Base-by-base conservation (phyloP, 1,284 basidiomycete species). In the Gymnopus androsaceus region DNA sequence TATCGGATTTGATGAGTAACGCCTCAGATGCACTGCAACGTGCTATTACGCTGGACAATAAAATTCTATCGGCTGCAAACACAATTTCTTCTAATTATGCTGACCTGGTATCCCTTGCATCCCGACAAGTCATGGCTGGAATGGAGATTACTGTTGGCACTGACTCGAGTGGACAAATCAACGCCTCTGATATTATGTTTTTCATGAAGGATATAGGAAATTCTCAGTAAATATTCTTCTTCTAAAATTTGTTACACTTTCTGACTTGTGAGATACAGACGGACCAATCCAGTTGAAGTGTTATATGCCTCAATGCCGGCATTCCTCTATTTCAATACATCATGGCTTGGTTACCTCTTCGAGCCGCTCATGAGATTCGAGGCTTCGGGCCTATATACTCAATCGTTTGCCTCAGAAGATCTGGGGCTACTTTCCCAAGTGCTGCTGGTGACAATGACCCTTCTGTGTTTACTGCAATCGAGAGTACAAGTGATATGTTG, bases 281-380 rank as follows among this genome's bases (percentile, higher is more conserved):
- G 82, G 53, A 72, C 78, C 34, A 80, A 82, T 61, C 82, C 81
- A 1, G 77, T 82, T n/a, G 81, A 84, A 57, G 80, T 84, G 17
- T 78, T 83, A 59, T 80, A 78, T 70, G 78, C 82, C 4, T 60
- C 78, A 8, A 82, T 77, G 75, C 80, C 82, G 1, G 59, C 76
- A 4, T 74, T 79, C 64, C 66, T 83, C 11, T 83, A 83, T 61
- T 71, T 76, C 27, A 81, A 82, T 59, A 68, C 75, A 1, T 67
- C 64, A 2, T 64, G 74, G 37, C 69, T 67, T 1, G 67, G 68
- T 1, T 67, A 68, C 14, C 65, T 80, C 14, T 66, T 79, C 12
- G 63, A 70, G 27, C 76, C 77, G 5, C 65, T 78, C 0, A 61
- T 78, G 42, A 68, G 71, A 21, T 72, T 69, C 57, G 68, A 75